Conservation (phyloP, 768 basidiomycete genomes). For the Russula brevipes region DNA sequence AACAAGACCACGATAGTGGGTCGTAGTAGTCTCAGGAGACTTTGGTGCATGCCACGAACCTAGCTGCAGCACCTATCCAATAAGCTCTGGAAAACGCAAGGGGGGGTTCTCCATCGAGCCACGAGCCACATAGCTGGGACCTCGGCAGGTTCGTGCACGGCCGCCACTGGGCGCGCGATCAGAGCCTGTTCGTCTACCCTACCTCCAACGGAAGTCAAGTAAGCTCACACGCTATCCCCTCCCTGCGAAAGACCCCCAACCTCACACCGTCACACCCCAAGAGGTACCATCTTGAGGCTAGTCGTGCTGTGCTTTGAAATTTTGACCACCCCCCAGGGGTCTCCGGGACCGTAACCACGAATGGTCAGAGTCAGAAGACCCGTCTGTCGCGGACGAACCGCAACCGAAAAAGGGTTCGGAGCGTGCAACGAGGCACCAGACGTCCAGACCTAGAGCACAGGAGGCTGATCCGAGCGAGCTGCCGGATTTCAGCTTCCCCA, state of each 20-base stretch:
- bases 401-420: neutral
- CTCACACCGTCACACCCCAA: neutral
- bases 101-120: no score
- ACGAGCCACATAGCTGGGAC: neutral
- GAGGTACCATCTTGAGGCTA: no score
- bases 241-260: neutral
- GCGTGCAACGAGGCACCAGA: neutral
- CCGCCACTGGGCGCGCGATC: neutral
- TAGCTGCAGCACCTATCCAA: no score
- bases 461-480: conserved; percentile 1
- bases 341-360: no score
- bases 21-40: no score
- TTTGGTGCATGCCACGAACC: no score
- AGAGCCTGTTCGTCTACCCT: neutral
- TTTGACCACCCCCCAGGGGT: neutral
- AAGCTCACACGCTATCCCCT: conserved; percentile 12
- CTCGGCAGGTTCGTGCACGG: conserved; percentile 16
- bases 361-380: no score
- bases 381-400: neutral
- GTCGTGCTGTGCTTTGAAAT: neutral
- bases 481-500: neutral
- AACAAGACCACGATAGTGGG: no score
- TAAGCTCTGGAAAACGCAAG: no score
- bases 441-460: neutral
- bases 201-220: neutral